Percentiles rank a stretch among this genome's conserved stretches.
Evolutionary conservation across 257 asterid genomes (phyloP).

Genomic region (Solanum acaule): DNA sequence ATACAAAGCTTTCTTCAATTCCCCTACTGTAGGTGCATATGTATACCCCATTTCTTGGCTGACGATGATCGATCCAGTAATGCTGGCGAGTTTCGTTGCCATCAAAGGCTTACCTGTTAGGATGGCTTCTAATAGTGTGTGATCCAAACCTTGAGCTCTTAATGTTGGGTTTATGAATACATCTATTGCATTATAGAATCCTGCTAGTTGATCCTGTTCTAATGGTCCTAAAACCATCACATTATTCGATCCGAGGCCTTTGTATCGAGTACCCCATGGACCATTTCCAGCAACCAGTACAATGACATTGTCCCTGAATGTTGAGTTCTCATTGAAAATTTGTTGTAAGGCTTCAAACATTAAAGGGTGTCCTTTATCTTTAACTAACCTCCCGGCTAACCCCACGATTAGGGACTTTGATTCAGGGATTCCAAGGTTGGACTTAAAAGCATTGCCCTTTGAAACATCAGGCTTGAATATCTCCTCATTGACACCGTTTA

Average conservation of each 20-base stretch:
- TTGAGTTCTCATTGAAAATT: constrained; percentile 34
- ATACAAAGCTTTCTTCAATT: constrained; percentile 46
- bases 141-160: constrained; percentile 76
- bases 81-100: constrained; percentile 67
- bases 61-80: constrained; percentile 46
- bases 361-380: constrained; percentile 75
- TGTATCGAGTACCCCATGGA: constrained; percentile 65
- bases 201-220: constrained; percentile 36
- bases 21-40: constrained; percentile 46
- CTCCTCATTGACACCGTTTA: constrained; percentile 9
- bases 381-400: constrained; percentile 69
- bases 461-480: background rate
- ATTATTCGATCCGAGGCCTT: constrained; percentile 36
- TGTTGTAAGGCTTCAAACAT: constrained; percentile 55
- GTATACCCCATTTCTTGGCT: constrained; percentile 53
- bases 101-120: constrained; percentile 61
- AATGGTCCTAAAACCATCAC: constrained; percentile 50
- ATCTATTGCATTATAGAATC: constrained; percentile 50
- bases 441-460: constrained; percentile 4
- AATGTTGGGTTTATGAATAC: constrained; percentile 65
- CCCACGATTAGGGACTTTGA: constrained; percentile 38
- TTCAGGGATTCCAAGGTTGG: constrained; percentile 1
- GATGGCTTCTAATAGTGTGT: constrained; percentile 63
- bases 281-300: constrained; percentile 77
- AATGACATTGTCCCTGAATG: constrained; percentile 26